Conservation (phyloP, 73 alveolate genomes). For the Uronychia setigera region DNA sequence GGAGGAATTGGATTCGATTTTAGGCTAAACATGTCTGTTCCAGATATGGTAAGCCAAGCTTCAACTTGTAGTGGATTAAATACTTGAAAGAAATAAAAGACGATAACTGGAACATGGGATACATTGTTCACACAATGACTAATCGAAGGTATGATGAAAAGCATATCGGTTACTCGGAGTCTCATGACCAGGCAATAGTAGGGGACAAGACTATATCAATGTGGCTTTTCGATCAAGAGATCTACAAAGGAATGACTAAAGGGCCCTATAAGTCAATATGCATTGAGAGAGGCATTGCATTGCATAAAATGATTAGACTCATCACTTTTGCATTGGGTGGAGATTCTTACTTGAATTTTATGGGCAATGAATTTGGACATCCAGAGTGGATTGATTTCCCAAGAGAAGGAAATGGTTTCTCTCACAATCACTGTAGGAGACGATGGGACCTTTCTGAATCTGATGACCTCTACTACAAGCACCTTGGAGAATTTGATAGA, state of each 20-base stretch:
- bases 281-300: slow-evolving; percentile 96
- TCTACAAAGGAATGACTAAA: slow-evolving; percentile 86
- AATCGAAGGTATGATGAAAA: slow-evolving; percentile 94
- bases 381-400: slow-evolving; percentile 99
- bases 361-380: slow-evolving; percentile 99
- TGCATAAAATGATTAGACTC: slow-evolving; percentile 96
- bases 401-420: slow-evolving; percentile 96
- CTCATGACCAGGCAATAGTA: slow-evolving; percentile 97
- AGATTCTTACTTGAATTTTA: slow-evolving; percentile 92
- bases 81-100: slow-evolving; percentile 86
- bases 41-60: slow-evolving; percentile 75
- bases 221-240: slow-evolving; percentile 95
- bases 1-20: slow-evolving; percentile 99
- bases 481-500: slow-evolving; percentile 83
- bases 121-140: slow-evolving; percentile 84
- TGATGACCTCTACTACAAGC: slow-evolving; percentile 71
- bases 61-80: slow-evolving; percentile 70
- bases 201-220: slow-evolving; percentile 98
- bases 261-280: slow-evolving; percentile 62
- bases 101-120: slow-evolving; percentile 97
- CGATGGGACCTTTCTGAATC: slow-evolving; percentile 97
- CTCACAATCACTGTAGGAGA: slow-evolving; percentile 94
- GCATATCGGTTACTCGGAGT: slow-evolving; percentile 95
- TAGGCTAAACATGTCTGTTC: slow-evolving; percentile 95
- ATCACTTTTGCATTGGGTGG: slow-evolving; percentile 97